These are phyloP conservation scores for Chrysosporium queenslandicum DNA, from an alignment of 2,329 filamentous ascomycete species.

Conservation along the genomic window DNA sequence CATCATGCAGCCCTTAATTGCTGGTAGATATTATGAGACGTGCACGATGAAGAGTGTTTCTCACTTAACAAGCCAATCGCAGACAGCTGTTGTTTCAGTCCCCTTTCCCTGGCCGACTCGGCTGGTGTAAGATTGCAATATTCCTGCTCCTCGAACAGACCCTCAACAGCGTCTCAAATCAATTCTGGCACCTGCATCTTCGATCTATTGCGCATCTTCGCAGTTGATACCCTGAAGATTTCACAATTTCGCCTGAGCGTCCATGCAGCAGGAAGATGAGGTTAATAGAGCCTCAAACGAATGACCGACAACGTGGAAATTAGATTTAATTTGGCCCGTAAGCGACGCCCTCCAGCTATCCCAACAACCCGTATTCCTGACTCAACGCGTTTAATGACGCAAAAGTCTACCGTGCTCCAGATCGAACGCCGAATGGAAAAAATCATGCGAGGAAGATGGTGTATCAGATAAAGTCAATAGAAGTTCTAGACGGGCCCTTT, in stretches of 20 bases:
- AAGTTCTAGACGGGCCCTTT: neutral
- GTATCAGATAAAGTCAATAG: neutral
- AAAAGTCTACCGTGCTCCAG: too few relatives aligned
- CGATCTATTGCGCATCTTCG: too few relatives aligned
- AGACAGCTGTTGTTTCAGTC: neutral
- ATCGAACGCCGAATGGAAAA: too few relatives aligned
- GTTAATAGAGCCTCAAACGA: neutral
- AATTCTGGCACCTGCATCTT: too few relatives aligned
- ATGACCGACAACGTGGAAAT: too few relatives aligned
- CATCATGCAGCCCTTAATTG: neutral
- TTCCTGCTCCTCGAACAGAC: too few relatives aligned
- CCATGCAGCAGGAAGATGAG: neutral
- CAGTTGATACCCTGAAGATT: neutral
- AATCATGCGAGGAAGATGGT: neutral
- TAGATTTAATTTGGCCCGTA: too few relatives aligned
- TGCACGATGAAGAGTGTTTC: neutral
- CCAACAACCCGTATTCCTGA: too few relatives aligned
- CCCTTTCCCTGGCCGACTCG: neutral
- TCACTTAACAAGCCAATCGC: neutral
- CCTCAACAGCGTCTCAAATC: too few relatives aligned
- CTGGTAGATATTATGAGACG: neutral
- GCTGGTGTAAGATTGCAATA: too few relatives aligned
- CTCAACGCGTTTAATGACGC: too few relatives aligned
- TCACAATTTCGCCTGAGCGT: conserved; percentile 6
- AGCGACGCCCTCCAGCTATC: too few relatives aligned